These are phyloP conservation scores for Pleurotus platypus DNA, from an alignment of 768 basidiomycete species.

Conservation along the genomic window DNA sequence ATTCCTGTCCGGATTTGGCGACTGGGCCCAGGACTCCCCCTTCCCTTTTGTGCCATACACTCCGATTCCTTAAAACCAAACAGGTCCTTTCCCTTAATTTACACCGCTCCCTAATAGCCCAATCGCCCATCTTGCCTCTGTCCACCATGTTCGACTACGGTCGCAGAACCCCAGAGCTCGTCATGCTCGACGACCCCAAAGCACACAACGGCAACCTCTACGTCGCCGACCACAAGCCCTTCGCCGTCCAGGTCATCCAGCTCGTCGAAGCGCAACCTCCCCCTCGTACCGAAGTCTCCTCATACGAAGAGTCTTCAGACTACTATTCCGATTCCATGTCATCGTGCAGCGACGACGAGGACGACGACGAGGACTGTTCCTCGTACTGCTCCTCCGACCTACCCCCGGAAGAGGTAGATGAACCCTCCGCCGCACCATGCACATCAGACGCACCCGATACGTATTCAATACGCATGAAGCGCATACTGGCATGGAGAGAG, in stretches of 20 bases:
- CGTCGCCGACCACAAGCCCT: slow-evolving; percentile 38
- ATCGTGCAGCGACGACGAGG: slow-evolving; percentile 24
- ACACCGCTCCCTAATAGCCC: slow-evolving; percentile 7
- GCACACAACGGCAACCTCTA: slow-evolving; percentile 36
- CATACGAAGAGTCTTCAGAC: slow-evolving; percentile 27
- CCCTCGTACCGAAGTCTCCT: slow-evolving; percentile 42
- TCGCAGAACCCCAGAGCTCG: slow-evolving; percentile 15
- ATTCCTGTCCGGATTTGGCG: slow-evolving; percentile 3
- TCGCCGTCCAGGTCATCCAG: slow-evolving; percentile 62
- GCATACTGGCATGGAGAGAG: slow-evolving; percentile 72
- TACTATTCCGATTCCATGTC: slow-evolving; percentile 22
- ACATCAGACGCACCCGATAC: slow-evolving; percentile 40
- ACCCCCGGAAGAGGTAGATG: slow-evolving; percentile 28
- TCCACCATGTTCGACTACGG: slow-evolving; percentile 17
- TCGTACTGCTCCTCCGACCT: slow-evolving; percentile 74
- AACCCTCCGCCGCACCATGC: slow-evolving; percentile 9
- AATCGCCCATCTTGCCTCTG: slow-evolving; percentile 12
- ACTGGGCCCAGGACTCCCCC: neutral
- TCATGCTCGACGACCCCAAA: slow-evolving; percentile 29
- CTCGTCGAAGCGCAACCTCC: slow-evolving; percentile 68
- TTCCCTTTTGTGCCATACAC: neutral
- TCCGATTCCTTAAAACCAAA: slow-evolving; percentile 7
- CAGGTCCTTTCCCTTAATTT: slow-evolving; percentile 6
- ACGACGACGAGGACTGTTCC: slow-evolving; percentile 47
- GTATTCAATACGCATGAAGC: slow-evolving; percentile 52